Evolutionary conservation across 768 basidiomycete species (phyloP).

Genomic region (Suillus subaureus): DNA sequence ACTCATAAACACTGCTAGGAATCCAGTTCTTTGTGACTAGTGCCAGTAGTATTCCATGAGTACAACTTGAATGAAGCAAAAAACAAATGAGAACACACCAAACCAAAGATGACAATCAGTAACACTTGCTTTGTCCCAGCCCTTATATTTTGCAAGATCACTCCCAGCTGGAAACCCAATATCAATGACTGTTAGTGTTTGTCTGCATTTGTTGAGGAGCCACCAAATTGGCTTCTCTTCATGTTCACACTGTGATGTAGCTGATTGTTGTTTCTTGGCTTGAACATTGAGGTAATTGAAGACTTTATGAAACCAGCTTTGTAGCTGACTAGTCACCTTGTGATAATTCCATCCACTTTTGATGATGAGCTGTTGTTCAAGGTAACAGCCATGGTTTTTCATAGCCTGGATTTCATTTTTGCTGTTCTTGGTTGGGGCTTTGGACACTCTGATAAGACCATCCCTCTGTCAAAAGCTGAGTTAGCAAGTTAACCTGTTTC

Average conservation of each 20-base stretch:
- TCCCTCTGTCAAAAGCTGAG: background rate
- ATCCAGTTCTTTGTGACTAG: background rate
- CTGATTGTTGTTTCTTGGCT: background rate
- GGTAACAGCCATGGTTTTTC: background rate
- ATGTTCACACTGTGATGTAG: background rate
- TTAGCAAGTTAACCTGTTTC: too few species aligned
- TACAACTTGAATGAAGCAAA: background rate
- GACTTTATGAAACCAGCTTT: background rate
- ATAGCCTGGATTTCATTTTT: background rate
- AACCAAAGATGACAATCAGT: constrained; percentile 7
- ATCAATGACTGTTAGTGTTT: background rate
- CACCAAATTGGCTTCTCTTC: background rate
- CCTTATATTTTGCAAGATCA: background rate
- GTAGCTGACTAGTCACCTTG: background rate
- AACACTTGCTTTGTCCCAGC: background rate
- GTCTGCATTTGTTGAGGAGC: background rate
- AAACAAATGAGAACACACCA: background rate
- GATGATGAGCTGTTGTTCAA: background rate
- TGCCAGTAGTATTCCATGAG: background rate
- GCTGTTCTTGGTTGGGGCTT: background rate
- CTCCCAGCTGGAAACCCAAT: background rate
- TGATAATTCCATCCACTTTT: background rate
- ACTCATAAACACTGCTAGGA: background rate
- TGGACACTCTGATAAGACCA: background rate
- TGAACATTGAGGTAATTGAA: background rate